Conservation (phyloP, 2,329 filamentous ascomycete genomes). For the Hymenoscyphus fructigenus region DNA sequence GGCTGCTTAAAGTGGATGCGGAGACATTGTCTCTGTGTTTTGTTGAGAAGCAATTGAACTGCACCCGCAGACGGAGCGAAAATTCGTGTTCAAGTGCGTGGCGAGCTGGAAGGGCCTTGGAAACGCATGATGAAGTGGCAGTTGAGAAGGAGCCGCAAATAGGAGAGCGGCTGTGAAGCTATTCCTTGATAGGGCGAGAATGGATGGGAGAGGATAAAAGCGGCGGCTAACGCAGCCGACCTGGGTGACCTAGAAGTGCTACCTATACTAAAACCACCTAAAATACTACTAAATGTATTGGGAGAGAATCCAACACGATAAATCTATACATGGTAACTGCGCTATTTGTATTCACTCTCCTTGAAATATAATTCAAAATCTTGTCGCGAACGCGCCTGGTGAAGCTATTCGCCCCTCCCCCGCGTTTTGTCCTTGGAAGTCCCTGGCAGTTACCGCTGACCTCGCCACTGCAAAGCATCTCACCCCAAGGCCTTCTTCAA, state of each 20-base stretch:
- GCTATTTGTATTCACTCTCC: no score
- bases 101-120: not conserved
- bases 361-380: no score
- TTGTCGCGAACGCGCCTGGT: not conserved
- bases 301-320: no score
- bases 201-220: not conserved
- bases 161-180: not conserved
- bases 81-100: constrained; percentile 8
- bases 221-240: not conserved
- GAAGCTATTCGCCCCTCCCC: not conserved
- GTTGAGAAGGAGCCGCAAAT: not conserved
- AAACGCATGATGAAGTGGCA: constrained; percentile 13
- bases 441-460: not conserved
- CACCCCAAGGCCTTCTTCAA: not conserved
- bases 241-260: no score
- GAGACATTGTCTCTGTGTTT: constrained; percentile 27
- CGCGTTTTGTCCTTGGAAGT: not conserved
- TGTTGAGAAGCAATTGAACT: constrained; percentile 26
- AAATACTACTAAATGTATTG: no score
- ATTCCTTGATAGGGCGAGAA: not conserved
- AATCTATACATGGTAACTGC: no score
- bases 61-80: constrained; percentile 1
- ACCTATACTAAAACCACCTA: no score
- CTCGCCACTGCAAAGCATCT: not conserved
- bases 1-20: constrained; percentile 17